Evolutionary conservation across 371 early-diverging fungal species (phyloP).

Genomic region (Rhizopus delemar): DNA sequence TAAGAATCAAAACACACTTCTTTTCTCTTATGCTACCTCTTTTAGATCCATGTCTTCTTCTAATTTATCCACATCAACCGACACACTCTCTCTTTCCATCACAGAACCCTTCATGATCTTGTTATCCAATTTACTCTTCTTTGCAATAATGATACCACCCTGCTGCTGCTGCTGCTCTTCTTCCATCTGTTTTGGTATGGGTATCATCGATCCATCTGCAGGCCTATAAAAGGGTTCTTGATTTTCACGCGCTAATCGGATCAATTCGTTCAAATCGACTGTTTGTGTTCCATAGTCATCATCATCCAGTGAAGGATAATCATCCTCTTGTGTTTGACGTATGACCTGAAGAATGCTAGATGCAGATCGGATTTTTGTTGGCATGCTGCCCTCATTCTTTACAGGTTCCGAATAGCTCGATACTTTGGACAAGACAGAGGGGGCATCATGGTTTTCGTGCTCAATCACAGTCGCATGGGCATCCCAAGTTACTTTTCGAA

Average conservation of each 20-base stretch:
- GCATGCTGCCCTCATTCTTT: conserved; percentile 15
- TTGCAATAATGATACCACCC: conserved; percentile 17
- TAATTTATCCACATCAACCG: conserved; percentile 54
- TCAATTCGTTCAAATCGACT: conserved; percentile 34
- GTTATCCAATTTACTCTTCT: conserved; percentile 47
- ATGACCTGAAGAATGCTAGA: conserved; percentile 35
- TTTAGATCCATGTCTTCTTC: conserved; percentile 63
- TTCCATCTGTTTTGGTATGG: conserved; percentile 13
- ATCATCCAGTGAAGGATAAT: conserved; percentile 35
- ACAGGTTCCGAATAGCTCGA: conserved; percentile 34
- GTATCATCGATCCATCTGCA: conserved; percentile 19
- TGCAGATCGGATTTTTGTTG: conserved; percentile 27
- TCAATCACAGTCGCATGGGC: conserved; percentile 35
- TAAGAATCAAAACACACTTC: not conserved
- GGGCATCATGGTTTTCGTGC: conserved; percentile 36
- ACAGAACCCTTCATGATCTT: conserved; percentile 56
- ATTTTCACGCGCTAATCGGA: conserved; percentile 14
- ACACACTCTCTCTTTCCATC: conserved; percentile 54
- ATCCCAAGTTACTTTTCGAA: conserved; percentile 36
- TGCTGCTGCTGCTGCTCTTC: conserved; percentile 9
- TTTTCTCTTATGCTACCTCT: conserved; percentile 31
- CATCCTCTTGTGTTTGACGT: conserved; percentile 30
- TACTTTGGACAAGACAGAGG: conserved; percentile 23
- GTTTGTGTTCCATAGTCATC: not conserved
- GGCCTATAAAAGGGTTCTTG: conserved; percentile 33